Conservation (phyloP, 495 filamentous ascomycete species). For the Penicillium cataractarum region DNA sequence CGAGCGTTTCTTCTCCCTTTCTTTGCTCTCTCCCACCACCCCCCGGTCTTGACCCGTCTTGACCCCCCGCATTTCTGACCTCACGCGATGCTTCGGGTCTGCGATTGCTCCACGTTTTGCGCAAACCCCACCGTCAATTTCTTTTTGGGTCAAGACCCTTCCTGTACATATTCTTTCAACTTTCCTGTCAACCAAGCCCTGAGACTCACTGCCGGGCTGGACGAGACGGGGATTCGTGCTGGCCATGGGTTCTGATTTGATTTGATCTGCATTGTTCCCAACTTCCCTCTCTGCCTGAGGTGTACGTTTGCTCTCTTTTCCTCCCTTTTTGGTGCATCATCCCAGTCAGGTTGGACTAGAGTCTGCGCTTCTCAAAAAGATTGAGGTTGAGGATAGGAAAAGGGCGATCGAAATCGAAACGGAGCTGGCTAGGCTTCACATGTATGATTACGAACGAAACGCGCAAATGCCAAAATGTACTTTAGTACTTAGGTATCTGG, state of each 20-base stretch:
- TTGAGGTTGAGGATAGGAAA: constrained; percentile 17
- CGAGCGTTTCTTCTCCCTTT: constrained; percentile 25
- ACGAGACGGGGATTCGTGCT: background rate
- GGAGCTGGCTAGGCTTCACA: constrained; percentile 29
- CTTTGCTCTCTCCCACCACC: background rate
- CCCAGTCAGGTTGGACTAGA: background rate
- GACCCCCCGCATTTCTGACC: constrained; percentile 4
- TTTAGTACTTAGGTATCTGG: constrained; percentile 1
- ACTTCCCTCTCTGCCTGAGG: constrained; percentile 1
- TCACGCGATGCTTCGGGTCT: background rate
- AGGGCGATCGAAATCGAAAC: constrained; percentile 25
- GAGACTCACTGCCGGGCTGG: background rate
- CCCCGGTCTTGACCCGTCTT: constrained; percentile 6
- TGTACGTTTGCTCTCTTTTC: constrained; percentile 14
- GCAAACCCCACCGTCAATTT: background rate
- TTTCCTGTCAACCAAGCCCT: background rate
- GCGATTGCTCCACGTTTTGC: background rate
- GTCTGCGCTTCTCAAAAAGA: constrained; percentile 16
- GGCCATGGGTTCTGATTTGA: constrained; percentile 12
- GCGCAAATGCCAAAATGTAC: constrained; percentile 39
- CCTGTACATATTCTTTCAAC: constrained; percentile 10
- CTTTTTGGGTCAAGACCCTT: background rate
- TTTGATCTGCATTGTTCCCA: constrained; percentile 11
- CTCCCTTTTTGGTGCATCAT: background rate
- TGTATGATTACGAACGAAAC: constrained; percentile 55